A percentile compares a stretch with the other conserved stretches of the same genome.
Conservation (phyloP, 371 early-diverging fungal species). For the Conidiobolus incongruus region DNA sequence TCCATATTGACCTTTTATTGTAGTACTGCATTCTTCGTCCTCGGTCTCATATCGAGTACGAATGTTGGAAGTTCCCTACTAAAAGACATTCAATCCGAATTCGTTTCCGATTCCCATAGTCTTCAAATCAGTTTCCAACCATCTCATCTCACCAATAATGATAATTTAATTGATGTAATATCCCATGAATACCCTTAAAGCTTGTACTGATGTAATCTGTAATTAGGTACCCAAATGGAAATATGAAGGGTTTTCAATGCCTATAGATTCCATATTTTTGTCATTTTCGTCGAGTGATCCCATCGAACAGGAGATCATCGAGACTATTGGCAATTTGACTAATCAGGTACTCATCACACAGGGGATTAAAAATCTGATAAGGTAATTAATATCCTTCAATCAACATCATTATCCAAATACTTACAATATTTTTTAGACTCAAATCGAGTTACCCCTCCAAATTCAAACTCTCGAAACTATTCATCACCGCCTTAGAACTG, state of each 20-base stretch:
- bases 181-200: no score
- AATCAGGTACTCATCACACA: slow-evolving; percentile 65
- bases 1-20: not conserved
- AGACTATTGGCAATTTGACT: slow-evolving; percentile 53
- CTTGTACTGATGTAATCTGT: no score
- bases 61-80: no score
- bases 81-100: slow-evolving; percentile 1
- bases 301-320: slow-evolving; percentile 34
- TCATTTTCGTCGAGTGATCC: no score
- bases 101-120: not conserved
- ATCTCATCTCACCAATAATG: no score
- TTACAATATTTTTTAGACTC: slow-evolving; percentile 10
- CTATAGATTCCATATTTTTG: no score
- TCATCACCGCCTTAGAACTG: slow-evolving; percentile 32
- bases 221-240: no score
- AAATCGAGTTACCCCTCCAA: slow-evolving; percentile 26
- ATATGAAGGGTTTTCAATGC: no score
- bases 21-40: slow-evolving; percentile 56
- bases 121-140: not conserved
- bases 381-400: no score
- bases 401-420: not conserved
- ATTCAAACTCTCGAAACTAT: slow-evolving; percentile 31
- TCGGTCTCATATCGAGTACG: slow-evolving; percentile 46
- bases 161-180: no score
- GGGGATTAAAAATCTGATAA: slow-evolving; percentile 41